Base-by-base conservation (phyloP, 2,329 filamentous ascomycete species). In the Orbilia brochopaga region DNA sequence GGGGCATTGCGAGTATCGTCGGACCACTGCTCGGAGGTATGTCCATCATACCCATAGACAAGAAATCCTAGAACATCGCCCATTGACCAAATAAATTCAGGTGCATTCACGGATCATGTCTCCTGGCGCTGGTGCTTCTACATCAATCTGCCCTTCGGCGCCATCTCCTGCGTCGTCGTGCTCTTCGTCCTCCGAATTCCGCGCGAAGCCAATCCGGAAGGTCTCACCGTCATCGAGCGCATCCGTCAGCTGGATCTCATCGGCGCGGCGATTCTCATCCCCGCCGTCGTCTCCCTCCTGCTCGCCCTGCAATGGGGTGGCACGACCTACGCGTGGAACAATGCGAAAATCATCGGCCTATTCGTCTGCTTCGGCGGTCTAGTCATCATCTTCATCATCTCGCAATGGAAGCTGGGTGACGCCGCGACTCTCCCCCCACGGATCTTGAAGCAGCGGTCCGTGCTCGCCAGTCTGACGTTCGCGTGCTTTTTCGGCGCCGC, bases 271-370 rank as follows among this genome's bases (percentile, higher is more conserved):
- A 87, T 78, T 17, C 85, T 89, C 70, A 78, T 88, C 11, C 86
- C 86, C 0, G 82, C 82, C 23, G 81, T 87, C 32, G 80, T 87
- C n/a, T 86, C 82, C 70, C 83, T 88, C 40, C 78, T 89, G 2
- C 79, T 89, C 2, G 86, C 86, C 0, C 80, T 89, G 37, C 84
- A 88, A 76, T 88, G 86, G 86, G 85, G 85, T 53, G 85, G 85
- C 2, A 81, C 81, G 1, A 81, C 77, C 0, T 84, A 86, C 74
- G 73, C 79, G 0, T 87, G 85, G 85, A 79, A 77, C 44, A 81
- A 80, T 73, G 83, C 82, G 79, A 82, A 83, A 46, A 82, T 86
- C 56, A 82, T 87, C 55, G 74, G 83, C 8, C 79, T 87, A 17
- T 81, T 87, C 6, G 79, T 82, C 50, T 74, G 85, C 10, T 86